Conservation (phyloP, 345 rosid genomes). For the Citrus medica region DNA sequence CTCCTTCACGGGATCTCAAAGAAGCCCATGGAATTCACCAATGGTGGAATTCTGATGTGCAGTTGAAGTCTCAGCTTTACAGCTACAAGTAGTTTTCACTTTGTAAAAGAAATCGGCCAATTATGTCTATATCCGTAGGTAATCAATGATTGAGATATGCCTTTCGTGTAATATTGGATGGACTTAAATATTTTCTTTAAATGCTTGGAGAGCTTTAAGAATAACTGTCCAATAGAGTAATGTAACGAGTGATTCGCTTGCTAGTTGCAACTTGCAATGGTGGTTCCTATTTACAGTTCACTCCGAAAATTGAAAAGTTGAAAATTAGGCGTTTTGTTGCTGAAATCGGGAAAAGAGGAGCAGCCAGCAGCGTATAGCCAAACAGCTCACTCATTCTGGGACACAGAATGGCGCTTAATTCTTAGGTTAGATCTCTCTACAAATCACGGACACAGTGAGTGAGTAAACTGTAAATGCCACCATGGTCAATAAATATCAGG, state of each 20-base stretch:
- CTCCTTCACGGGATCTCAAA: constrained; percentile 43
- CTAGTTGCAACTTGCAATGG: too few relatives aligned
- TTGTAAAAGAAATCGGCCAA: background rate
- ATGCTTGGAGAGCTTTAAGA: background rate
- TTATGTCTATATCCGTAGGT: background rate
- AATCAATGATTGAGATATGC: background rate
- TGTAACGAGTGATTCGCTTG: background rate
- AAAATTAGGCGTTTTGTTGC: too few relatives aligned
- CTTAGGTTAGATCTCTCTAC: too few relatives aligned
- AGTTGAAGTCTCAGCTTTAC: constrained; percentile 51
- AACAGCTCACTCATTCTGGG: too few relatives aligned
- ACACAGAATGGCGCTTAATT: too few relatives aligned
- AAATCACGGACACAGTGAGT: too few relatives aligned
- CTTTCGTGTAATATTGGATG: background rate
- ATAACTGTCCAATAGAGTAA: background rate
- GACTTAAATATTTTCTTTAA: background rate
- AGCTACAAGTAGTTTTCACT: constrained; percentile 34
- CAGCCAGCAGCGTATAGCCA: too few relatives aligned
- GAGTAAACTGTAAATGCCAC: too few relatives aligned
- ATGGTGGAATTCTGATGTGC: constrained; percentile 76
- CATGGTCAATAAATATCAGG: background rate
- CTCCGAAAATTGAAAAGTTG: too few relatives aligned
- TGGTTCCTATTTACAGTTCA: too few relatives aligned
- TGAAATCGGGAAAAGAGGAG: too few relatives aligned
- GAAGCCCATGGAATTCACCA: constrained; percentile 91